Base-by-base conservation (phyloP, 176 grass and related monocot species). In the Aegilops umbellulata region DNA sequence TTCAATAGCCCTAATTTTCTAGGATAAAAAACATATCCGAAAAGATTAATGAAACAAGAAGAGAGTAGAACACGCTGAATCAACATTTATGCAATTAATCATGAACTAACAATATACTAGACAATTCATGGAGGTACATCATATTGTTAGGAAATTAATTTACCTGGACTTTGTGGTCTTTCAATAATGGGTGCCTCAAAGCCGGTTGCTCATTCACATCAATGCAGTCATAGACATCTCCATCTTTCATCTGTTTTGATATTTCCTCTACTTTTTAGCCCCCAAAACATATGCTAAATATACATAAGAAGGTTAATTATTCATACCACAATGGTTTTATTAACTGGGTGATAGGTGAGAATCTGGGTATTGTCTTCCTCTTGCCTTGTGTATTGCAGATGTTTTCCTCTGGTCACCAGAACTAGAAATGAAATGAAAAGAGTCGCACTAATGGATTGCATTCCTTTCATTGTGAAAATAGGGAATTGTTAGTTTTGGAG, bases 131-230 rank as follows among this genome's bases (percentile, higher is more conserved):
- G 22, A 39, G 11, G 16, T 70, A 69, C 3, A 70, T 36, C 17
- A 39, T 38, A 70, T 38, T 41, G 11, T 41, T 41, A 23, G 2
- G 3, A 73, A 24, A 47, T 23, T 49, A 27, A 17, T 25, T 2
- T 83, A 74, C 69, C 53, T 83, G 69, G 12, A 83, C 61, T 62
- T 4, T 29, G 8, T 83, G 81, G 17, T 73, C 60, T 41, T 83
- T 83, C 53, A 74, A 61, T 1, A 22, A 16, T 44, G 81, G 68
- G 38, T 74, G 51, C 11, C 22, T 60, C 13, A 74, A 7, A 29
- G 81, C 10, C 14, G 81, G 53, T 35, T 83, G 51, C 2, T 4
- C 1, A 38, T 61, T 42, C 57, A 83, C 36, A 39, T 62, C 69
- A n/a, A 83, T 29, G 17, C 81, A 74, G 11, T 74, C 65, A 22